A percentile compares a stretch with the other conserved stretches of the same genome.
Conservation (phyloP, 352 stramenopile genomes). For the Detonula confervacea region DNA sequence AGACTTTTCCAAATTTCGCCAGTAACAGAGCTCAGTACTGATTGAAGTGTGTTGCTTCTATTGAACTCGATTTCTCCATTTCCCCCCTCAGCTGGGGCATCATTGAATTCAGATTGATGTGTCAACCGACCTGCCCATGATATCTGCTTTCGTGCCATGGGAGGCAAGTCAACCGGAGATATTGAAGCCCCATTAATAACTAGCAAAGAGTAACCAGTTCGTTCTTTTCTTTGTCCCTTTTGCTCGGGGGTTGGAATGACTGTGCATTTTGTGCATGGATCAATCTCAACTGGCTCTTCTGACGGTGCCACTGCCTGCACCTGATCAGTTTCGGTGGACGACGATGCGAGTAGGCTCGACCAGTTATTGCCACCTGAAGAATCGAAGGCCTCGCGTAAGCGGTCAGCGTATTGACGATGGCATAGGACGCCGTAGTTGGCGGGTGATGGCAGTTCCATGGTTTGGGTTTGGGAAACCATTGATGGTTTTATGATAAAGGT, state of each 20-base stretch:
- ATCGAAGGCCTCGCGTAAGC: slow-evolving; percentile 41
- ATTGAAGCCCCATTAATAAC: slow-evolving; percentile 22
- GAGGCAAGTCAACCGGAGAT: slow-evolving; percentile 36
- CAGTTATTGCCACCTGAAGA: slow-evolving; percentile 12
- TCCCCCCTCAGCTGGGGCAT: slow-evolving; percentile 4
- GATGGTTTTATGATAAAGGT: too few relatives aligned
- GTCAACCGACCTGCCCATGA: slow-evolving; percentile 59
- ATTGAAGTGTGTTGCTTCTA: slow-evolving; percentile 4
- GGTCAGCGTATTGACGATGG: slow-evolving; percentile 47
- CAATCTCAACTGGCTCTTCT: neutral
- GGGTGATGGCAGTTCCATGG: neutral
- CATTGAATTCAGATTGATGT: slow-evolving; percentile 19
- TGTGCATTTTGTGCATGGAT: slow-evolving; percentile 34
- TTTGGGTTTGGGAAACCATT: too few relatives aligned
- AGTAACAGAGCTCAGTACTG: slow-evolving; percentile 14
- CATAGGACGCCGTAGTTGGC: slow-evolving; percentile 42
- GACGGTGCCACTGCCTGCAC: neutral
- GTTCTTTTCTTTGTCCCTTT: slow-evolving; percentile 40
- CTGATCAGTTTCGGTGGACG: neutral
- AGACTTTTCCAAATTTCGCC: slow-evolving; percentile 43
- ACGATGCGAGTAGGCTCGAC: slow-evolving; percentile 11
- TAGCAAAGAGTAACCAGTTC: slow-evolving; percentile 40
- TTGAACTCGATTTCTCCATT: slow-evolving; percentile 12
- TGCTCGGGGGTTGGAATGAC: slow-evolving; percentile 32
- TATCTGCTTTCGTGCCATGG: slow-evolving; percentile 62